Base-by-base conservation (phyloP, 2,329 filamentous ascomycete genomes). In the Fusarium sp. region DNA sequence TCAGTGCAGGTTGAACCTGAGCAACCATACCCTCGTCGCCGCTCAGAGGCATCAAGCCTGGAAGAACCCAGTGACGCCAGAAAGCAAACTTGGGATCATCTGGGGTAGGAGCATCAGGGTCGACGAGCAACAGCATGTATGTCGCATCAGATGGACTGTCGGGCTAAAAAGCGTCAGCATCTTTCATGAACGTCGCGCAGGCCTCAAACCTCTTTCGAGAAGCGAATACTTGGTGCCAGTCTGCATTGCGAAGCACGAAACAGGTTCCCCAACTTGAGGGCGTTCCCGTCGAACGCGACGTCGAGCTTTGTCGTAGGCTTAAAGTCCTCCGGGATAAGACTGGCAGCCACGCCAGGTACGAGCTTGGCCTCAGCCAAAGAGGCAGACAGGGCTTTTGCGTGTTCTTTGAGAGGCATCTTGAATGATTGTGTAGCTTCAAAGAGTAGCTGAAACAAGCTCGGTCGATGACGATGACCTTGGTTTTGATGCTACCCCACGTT, bases 31-130 rank as follows among this genome's bases (percentile, higher is more conserved):
- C 75, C 12, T 71, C 72, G 1, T 72, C 74, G 2, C 65, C 73
- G 30, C 72, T 66, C 50, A 78, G 43, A 2, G 84, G 81, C 65
- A 80, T 81, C 60, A 87, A 54, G 0, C 85, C 84, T 5, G 82
- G 79, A 1, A 88, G 77, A 30, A 90, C 82, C 86, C 86, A 89
- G 73, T 90, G 88, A 22, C 87, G 81, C 87, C 87, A 89, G 74
- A 87, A 89, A 0, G 87, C 85, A 74, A 87, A 89, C 74, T 87
- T 88, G 7, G 86, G 87, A 60, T 89, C 86, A 38, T 87, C 86
- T 0, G 88, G 88, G 0, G 87, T 89, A 0, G 88, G 88, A 22
- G 87, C 88, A 68, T 89, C 88, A 0, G 87, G 87, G 65, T 89
- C 88, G 25, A 88, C 82, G 45, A 90, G 81, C 71, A 89, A 80